Base-by-base conservation (phyloP, 352 stramenopile species). In the Phytophthora idaei region DNA sequence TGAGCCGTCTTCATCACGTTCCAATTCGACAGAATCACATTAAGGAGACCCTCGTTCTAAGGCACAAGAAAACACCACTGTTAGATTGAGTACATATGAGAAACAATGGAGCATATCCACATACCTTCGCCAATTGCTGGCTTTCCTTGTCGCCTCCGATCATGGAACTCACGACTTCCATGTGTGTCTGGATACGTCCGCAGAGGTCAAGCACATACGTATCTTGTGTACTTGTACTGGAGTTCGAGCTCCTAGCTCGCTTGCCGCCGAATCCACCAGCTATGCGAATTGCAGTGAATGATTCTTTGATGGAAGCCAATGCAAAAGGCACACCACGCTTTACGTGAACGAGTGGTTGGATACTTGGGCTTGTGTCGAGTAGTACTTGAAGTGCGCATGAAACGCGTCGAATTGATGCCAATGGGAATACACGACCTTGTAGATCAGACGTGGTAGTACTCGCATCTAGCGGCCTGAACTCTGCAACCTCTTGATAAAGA, bases 21-120 rank as follows among this genome's bases (percentile, higher is more conserved):
- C 84, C 84, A 92, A 53, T 92, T 90, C 6, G 63, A 61, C 5
- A 84, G 11, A 21, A 92, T 49, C 2, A 81, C 59, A 17, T 34
- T 44, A 0, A 77, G 66, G 17, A 90, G 68, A 6, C 66, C 62
- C 14, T 87, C 77, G 21, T 59, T 59, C 76, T 85, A 41, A 14
- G 5, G 6, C 21, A 56, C n/a, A 55, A 17, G 5, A 60, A 57
- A 29, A 36, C 14, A 41, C n/a, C 51, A 71, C 25, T 17, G 21
- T 56, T 42, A 54, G 34, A 44, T 17, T 21, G 32, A 34, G 21
- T 10, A 21, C 21, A 21, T 21, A 21, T 27, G 36, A 32, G 27
- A 37, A n/a, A 25, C 6, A 37, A 27, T 44, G 21, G n/a, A 56
- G 25, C 15, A n/a, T 27, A 34, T 64, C 4, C 21, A 59, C 69